Conservation (phyloP, 2,329 filamentous ascomycete genomes). For the Talaromyces sp. region DNA sequence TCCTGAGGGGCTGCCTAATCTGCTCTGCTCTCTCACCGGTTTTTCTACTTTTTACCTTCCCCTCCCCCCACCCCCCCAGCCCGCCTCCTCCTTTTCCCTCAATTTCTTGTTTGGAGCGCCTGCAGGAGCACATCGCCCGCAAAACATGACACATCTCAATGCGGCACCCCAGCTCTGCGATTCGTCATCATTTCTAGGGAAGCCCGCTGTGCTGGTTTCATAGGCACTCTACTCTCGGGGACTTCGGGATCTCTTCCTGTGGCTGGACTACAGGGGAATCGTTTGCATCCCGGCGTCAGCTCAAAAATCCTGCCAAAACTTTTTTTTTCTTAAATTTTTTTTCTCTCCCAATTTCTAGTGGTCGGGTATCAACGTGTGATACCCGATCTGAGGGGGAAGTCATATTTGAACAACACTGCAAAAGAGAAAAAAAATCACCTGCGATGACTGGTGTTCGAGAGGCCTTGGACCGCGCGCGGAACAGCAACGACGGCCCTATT, state of each 20-base stretch:
- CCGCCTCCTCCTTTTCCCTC: not conserved
- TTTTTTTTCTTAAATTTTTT: not conserved
- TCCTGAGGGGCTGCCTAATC: not conserved
- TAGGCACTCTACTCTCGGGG: not conserved
- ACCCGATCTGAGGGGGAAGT: not conserved
- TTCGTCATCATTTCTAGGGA: not conserved
- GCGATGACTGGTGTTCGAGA: constrained; percentile 37
- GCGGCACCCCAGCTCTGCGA: not conserved
- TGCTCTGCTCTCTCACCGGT: not conserved
- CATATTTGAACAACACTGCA: not conserved
- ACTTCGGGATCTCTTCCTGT: not conserved
- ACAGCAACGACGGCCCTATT: constrained; percentile 61
- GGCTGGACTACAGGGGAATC: not conserved
- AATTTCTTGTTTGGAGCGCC: not conserved
- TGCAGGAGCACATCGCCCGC: not conserved
- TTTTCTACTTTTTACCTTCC: not conserved
- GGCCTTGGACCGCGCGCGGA: constrained; percentile 71
- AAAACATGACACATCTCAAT: not conserved
- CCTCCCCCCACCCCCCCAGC: not conserved
- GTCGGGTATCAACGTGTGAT: not conserved
- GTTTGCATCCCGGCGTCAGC: not conserved
- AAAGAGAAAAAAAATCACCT: not conserved
- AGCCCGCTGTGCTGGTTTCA: not conserved
- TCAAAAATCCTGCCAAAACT: not conserved
- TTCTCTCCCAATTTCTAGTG: not conserved